Conservation (phyloP, 208 protist species). For the Crithidia brevicula region DNA sequence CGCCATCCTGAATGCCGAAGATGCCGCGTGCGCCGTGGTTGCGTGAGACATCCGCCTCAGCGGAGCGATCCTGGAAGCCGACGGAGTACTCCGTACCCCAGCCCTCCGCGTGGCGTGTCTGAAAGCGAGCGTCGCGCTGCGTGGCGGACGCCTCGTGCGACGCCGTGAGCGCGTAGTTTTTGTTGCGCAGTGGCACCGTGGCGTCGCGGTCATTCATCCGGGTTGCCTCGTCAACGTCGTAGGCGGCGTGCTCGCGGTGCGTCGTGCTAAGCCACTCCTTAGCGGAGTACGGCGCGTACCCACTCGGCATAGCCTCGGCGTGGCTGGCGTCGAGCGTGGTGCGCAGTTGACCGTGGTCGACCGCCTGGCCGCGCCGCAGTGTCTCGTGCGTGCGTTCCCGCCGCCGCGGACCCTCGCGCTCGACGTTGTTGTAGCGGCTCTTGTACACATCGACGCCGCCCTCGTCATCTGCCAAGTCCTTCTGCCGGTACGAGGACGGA, state of each 20-base stretch:
- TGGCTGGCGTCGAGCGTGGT: conserved; percentile 51
- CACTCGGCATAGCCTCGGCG: conserved; percentile 50
- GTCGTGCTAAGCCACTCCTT: conserved; percentile 88
- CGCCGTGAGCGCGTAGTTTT: conserved; percentile 63
- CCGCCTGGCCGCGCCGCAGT: conserved; percentile 53
- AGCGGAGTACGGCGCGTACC: conserved; percentile 73
- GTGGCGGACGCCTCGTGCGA: conserved; percentile 58
- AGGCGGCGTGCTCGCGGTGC: conserved; percentile 75
- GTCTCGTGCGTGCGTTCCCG: conserved; percentile 57
- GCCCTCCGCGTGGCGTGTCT: conserved; percentile 47
- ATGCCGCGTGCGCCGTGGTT: conserved; percentile 60
- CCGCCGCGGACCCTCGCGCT: conserved; percentile 72
- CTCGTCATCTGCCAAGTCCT: conserved; percentile 38
- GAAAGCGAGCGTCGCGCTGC: conserved; percentile 41
- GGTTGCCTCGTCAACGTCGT: conserved; percentile 65
- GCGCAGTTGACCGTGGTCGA: conserved; percentile 56
- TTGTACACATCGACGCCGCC: conserved; percentile 69
- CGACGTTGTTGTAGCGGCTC: conserved; percentile 89
- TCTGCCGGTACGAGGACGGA: conserved; percentile 72
- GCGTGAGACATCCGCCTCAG: conserved; percentile 65
- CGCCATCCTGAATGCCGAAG: conserved; percentile 82
- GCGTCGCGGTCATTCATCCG: conserved; percentile 63
- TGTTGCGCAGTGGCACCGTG: conserved; percentile 71
- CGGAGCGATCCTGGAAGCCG: conserved; percentile 66
- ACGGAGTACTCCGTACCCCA: conserved; percentile 77